Conservation (phyloP, 768 basidiomycete genomes). For the Neoboletus subvelutipes region DNA sequence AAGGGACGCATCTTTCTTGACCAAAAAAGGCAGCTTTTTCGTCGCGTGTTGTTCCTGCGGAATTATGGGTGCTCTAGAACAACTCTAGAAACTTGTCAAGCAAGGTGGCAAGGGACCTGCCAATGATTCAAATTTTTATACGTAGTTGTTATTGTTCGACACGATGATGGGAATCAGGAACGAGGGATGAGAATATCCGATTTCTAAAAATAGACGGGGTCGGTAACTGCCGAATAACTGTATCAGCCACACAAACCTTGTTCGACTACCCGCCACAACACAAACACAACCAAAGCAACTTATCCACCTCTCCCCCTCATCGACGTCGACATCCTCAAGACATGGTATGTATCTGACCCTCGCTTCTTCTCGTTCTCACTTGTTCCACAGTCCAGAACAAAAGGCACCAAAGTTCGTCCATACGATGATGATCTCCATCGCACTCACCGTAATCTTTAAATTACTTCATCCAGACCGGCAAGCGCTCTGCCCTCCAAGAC, state of each 20-base stretch:
- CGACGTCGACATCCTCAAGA: constrained; percentile 65
- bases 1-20: neutral
- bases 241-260: constrained; percentile 67
- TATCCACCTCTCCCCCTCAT: constrained; percentile 41
- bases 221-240: constrained; percentile 41
- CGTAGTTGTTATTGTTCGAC: no score
- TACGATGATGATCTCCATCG: constrained; percentile 27
- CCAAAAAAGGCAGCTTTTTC: neutral
- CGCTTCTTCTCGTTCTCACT: constrained; percentile 13
- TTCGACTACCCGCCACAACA: constrained; percentile 28
- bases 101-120: neutral
- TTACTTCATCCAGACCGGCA: constrained; percentile 53
- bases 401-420: constrained; percentile 29
- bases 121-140: no score
- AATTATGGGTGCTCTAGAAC: neutral
- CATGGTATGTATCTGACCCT: constrained; percentile 50
- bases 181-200: no score
- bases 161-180: no score
- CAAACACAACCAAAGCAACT: no score
- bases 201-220: neutral
- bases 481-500: constrained; percentile 97
- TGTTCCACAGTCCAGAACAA: constrained; percentile 41
- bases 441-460: constrained; percentile 5
- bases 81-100: neutral
- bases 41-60: neutral